A percentile compares a stretch with the other conserved stretches of the same genome.
Evolutionary conservation across 2,329 filamentous ascomycete species (phyloP).

Genomic region (Trichoderma afroharzianum): DNA sequence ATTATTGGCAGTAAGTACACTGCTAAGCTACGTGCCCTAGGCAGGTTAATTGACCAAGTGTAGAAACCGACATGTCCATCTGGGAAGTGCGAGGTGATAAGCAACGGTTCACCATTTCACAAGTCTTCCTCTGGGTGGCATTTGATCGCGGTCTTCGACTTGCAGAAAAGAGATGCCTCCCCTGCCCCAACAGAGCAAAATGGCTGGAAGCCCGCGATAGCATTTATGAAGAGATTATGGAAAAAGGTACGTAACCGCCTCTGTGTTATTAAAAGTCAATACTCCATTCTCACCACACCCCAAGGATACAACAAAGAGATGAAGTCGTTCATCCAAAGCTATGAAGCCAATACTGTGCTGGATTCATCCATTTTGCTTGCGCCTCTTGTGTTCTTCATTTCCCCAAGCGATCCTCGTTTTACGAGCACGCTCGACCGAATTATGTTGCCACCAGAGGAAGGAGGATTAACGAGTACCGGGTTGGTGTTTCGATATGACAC

Average conservation of each 20-base stretch:
- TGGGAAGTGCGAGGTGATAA: conserved; percentile 76
- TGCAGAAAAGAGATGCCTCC: conserved; percentile 70
- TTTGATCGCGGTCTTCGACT: conserved; percentile 72
- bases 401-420: conserved; percentile 74
- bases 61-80: conserved; percentile 73
- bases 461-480: conserved; percentile 70
- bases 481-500: conserved; percentile 75
- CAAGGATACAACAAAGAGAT: conserved; percentile 67
- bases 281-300: conserved; percentile 5
- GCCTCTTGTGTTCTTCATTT: conserved; percentile 75
- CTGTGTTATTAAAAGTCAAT: background rate
- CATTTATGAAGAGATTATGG: conserved; percentile 74
- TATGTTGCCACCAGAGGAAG: conserved; percentile 67
- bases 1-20: conserved; percentile 53
- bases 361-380: conserved; percentile 75
- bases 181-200: conserved; percentile 63
- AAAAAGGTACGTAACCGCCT: conserved; percentile 45
- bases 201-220: conserved; percentile 66
- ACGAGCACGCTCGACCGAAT: conserved; percentile 69
- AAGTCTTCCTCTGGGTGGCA: conserved; percentile 80
- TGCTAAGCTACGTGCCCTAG: background rate
- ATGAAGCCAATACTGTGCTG: conserved; percentile 65
- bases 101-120: conserved; percentile 77
- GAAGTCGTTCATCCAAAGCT: conserved; percentile 70
- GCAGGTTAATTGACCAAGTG: conserved; percentile 15